A percentile compares a stretch with the other conserved stretches of the same genome.
Evolutionary conservation across 164 flowering plant genomes (phyloP).

Genomic region (Berberis vulgaris): DNA sequence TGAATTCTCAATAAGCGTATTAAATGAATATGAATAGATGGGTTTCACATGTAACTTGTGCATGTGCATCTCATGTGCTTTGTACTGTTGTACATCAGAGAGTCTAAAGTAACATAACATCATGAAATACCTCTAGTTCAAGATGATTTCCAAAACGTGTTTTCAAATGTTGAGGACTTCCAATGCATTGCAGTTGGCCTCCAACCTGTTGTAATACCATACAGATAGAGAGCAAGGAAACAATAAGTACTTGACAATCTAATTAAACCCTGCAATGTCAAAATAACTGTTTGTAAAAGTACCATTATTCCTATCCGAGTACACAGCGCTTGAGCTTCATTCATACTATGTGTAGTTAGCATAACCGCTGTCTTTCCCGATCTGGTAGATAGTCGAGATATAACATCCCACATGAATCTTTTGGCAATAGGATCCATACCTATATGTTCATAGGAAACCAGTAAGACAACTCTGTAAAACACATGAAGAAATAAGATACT

Average conservation of each 20-base stretch:
- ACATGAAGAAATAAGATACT: not conserved
- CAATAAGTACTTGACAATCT: slow-evolving; percentile 3
- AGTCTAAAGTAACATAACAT: not conserved
- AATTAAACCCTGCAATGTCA: not conserved
- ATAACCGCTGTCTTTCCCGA: slow-evolving; percentile 97
- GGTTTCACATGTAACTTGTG: too few species aligned
- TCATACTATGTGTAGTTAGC: slow-evolving; percentile 97
- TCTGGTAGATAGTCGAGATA: slow-evolving; percentile 88
- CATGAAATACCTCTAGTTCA: slow-evolving; percentile 73
- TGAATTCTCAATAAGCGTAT: too few species aligned
- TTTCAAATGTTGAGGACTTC: slow-evolving; percentile 95
- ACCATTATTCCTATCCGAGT: slow-evolving; percentile 98
- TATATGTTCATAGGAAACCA: slow-evolving; percentile 11
- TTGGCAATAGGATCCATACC: slow-evolving; percentile 99
- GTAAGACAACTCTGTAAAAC: not conserved
- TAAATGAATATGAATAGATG: too few species aligned
- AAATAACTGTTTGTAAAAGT: slow-evolving; percentile 10
- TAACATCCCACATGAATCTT: slow-evolving; percentile 99
- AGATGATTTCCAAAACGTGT: slow-evolving; percentile 95
- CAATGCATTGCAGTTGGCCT: slow-evolving; percentile 84
- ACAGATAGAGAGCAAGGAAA: slow-evolving; percentile 1
- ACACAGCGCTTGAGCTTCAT: slow-evolving; percentile 98
- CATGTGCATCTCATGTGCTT: too few species aligned
- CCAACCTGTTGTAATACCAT: slow-evolving; percentile 55
- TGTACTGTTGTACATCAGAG: too few species aligned